A percentile compares a stretch with the other conserved stretches of the same genome.
These are phyloP conservation scores for Atkinsonella texensis DNA, from an alignment of 2,329 filamentous ascomycete genomes.

Conservation along the genomic window DNA sequence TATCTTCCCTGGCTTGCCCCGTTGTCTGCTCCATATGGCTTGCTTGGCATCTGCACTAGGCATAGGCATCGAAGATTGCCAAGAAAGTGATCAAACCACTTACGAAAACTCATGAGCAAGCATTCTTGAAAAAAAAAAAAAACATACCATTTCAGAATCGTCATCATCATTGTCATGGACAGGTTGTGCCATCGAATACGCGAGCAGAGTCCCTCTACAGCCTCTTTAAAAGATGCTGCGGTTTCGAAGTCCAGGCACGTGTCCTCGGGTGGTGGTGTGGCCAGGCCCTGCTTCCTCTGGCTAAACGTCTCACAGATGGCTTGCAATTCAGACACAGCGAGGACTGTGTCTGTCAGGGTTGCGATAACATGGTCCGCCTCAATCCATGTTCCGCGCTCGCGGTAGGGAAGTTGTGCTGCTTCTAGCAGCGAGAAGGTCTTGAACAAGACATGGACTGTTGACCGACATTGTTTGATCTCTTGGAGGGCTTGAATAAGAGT, in stretches of 20 bases:
- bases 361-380: slow-evolving; percentile 22
- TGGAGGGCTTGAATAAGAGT: slow-evolving; percentile 20
- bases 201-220: slow-evolving; percentile 18
- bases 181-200: slow-evolving; percentile 25
- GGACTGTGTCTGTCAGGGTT: slow-evolving; percentile 23
- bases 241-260: neutral
- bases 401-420: slow-evolving; percentile 20
- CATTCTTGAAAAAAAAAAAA: neutral
- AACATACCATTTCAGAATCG: slow-evolving; percentile 26
- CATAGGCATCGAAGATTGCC: slow-evolving; percentile 1
- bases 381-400: slow-evolving; percentile 24
- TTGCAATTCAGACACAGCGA: slow-evolving; percentile 23
- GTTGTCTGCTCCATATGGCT: neutral
- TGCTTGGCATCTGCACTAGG: slow-evolving; percentile 3
- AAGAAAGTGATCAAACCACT: neutral
- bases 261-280: slow-evolving; percentile 6
- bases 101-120: neutral
- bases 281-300: neutral
- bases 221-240: slow-evolving; percentile 13
- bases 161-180: slow-evolving; percentile 28
- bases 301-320: slow-evolving; percentile 14
- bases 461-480: slow-evolving; percentile 25
- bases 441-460: slow-evolving; percentile 23
- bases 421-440: slow-evolving; percentile 23
- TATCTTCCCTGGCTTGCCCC: neutral